Conservation (phyloP, 78 protist genomes). For the Monocercomonoides exilis region DNA sequence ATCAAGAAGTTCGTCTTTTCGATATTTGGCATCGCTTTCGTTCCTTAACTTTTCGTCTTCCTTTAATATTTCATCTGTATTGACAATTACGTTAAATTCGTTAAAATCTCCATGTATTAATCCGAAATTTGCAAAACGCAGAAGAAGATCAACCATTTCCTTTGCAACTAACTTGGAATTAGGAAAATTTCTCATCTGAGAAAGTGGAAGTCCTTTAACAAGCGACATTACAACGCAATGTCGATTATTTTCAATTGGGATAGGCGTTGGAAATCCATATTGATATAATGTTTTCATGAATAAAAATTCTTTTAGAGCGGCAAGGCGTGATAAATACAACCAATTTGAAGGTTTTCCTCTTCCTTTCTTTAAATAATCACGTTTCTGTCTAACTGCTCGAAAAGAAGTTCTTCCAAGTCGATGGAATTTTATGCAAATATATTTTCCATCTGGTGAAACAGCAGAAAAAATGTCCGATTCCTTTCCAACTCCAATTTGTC, state of each 20-base stretch:
- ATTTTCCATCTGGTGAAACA: neutral
- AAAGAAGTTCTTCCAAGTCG: conserved; percentile 90
- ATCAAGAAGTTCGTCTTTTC: conserved; percentile 54
- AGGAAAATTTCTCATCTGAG: conserved; percentile 38
- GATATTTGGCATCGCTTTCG: no score
- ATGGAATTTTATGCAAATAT: conserved; percentile 49
- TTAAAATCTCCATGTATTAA: conserved; percentile 97
- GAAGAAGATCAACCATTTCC: conserved; percentile 59
- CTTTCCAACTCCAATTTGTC: conserved; percentile 94
- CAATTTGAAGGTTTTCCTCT: conserved; percentile 56
- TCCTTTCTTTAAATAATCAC: conserved; percentile 78
- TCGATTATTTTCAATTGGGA: conserved; percentile 79
- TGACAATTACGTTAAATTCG: conserved; percentile 88
- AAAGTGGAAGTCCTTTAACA: conserved; percentile 68
- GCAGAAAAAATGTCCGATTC: conserved; percentile 67
- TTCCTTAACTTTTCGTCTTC: no score
- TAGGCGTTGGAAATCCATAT: conserved; percentile 87
- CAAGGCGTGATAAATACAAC: conserved; percentile 84
- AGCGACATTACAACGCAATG: conserved; percentile 85
- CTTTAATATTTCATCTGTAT: no score
- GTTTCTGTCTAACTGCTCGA: conserved; percentile 71
- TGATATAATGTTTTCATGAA: conserved; percentile 86
- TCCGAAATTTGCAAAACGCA: conserved; percentile 70
- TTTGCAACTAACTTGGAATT: conserved; percentile 56
- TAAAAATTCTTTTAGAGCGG: conserved; percentile 89